Conservation (phyloP, 2,329 filamentous ascomycete species). For the Arthroderma sp. region DNA sequence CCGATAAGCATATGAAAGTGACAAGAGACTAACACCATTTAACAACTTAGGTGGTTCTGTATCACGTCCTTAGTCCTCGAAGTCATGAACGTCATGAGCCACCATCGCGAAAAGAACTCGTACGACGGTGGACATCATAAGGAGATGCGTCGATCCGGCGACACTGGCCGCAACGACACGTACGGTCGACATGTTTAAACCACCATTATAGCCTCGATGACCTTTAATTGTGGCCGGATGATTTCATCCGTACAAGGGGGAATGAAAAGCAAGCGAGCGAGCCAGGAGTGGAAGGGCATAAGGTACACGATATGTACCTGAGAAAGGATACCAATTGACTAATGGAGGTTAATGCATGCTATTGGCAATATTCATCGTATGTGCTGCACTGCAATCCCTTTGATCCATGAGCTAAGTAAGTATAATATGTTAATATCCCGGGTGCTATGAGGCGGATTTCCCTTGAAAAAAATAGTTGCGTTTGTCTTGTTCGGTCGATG, state of each 20-base stretch:
- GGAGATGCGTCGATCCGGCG: neutral
- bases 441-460: neutral
- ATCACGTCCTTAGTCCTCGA: neutral
- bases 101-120: neutral
- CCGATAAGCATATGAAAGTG: neutral
- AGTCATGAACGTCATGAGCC: neutral
- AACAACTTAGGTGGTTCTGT: neutral
- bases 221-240: no score
- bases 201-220: no score
- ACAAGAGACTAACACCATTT: neutral
- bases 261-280: neutral
- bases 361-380: neutral
- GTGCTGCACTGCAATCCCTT: neutral
- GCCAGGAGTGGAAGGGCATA: neutral
- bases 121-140: neutral
- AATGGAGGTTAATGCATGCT: neutral
- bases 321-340: neutral
- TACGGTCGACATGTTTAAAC: constrained; percentile 1
- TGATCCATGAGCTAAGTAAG: neutral
- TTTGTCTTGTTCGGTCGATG: neutral
- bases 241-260: neutral
- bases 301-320: neutral
- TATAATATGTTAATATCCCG: neutral
- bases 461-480: neutral
- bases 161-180: neutral